Evolutionary conservation across 306 rosid genomes (phyloP).

Genomic region (Argentina anserina): DNA sequence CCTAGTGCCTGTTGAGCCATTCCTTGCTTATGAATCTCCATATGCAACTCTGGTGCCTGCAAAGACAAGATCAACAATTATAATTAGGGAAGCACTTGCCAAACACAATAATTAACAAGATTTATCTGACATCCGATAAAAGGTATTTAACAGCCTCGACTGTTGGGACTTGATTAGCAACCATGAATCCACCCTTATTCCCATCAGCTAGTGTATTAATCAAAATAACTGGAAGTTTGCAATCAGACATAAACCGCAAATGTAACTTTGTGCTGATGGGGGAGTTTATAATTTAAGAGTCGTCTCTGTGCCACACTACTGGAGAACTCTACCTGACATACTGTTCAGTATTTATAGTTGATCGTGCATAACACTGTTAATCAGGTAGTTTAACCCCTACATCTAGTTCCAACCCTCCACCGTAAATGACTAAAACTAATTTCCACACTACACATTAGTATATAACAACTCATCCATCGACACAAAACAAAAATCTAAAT

Average conservation of each 20-base stretch:
- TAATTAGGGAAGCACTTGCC: neutral
- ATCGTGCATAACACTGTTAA: neutral
- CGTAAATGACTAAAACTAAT: neutral
- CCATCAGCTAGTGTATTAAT: neutral
- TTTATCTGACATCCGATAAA: neutral
- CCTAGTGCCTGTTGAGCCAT: constrained; percentile 45
- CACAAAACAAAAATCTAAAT: neutral
- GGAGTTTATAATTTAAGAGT: neutral
- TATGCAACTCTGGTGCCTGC: constrained; percentile 71
- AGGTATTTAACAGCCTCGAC: neutral
- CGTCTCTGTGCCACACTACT: too few species aligned
- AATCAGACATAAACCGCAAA: neutral
- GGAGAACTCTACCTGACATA: neutral
- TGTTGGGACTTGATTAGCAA: neutral
- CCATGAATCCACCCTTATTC: neutral
- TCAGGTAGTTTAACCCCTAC: neutral
- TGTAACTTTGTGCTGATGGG: neutral
- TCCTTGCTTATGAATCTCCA: constrained; percentile 63
- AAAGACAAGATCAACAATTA: constrained; percentile 11
- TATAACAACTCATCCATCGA: neutral
- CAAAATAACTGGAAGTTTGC: neutral
- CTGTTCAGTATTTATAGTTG: neutral
- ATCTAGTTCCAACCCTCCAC: neutral
- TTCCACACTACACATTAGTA: neutral
- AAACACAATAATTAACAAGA: neutral